Evolutionary conservation across 2,329 filamentous ascomycete species (phyloP).

Genomic region (Fusarium gaditjirri): DNA sequence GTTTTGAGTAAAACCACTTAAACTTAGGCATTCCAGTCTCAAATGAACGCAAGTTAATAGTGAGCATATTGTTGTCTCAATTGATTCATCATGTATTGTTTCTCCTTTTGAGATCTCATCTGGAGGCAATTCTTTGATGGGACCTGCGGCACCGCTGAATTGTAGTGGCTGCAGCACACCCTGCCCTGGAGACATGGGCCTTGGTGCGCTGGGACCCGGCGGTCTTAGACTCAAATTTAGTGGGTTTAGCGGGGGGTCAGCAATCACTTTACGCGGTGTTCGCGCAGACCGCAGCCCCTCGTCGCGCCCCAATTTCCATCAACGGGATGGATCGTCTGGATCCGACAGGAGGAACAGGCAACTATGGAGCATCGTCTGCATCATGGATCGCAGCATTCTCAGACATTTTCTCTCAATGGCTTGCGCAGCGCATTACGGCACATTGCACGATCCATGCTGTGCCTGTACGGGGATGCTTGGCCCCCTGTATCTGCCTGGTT

Average conservation of each 20-base stretch:
- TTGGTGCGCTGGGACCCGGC: slow-evolving; percentile 2
- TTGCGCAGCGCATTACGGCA: slow-evolving; percentile 17
- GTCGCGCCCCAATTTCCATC: slow-evolving; percentile 44
- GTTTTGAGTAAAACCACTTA: slow-evolving; percentile 5
- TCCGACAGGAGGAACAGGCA: slow-evolving; percentile 45
- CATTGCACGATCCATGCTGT: slow-evolving; percentile 20
- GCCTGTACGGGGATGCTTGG: slow-evolving; percentile 34
- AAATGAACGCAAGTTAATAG: not conserved
- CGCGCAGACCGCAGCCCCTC: slow-evolving; percentile 42
- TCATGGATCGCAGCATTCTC: slow-evolving; percentile 29
- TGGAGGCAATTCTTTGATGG: slow-evolving; percentile 27
- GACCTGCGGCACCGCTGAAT: slow-evolving; percentile 35
- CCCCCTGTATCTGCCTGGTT: slow-evolving; percentile 36
- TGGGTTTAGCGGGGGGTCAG: slow-evolving; percentile 40
- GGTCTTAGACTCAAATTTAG: slow-evolving; percentile 41
- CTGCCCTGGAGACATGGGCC: slow-evolving; percentile 33
- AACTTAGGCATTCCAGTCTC: slow-evolving; percentile 5
- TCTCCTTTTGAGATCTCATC: slow-evolving; percentile 1
- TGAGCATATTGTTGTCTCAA: slow-evolving; percentile 26
- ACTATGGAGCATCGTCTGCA: slow-evolving; percentile 45
- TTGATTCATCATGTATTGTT: slow-evolving; percentile 3
- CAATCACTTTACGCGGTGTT: slow-evolving; percentile 46
- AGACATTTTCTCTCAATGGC: slow-evolving; percentile 28
- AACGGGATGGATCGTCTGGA: slow-evolving; percentile 38
- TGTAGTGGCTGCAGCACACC: slow-evolving; percentile 34